Percentiles rank a stretch among this genome's conserved stretches.
Evolutionary conservation across 2,329 filamentous ascomycete species (phyloP).

Genomic region (Cordyceps cateniannulata): DNA sequence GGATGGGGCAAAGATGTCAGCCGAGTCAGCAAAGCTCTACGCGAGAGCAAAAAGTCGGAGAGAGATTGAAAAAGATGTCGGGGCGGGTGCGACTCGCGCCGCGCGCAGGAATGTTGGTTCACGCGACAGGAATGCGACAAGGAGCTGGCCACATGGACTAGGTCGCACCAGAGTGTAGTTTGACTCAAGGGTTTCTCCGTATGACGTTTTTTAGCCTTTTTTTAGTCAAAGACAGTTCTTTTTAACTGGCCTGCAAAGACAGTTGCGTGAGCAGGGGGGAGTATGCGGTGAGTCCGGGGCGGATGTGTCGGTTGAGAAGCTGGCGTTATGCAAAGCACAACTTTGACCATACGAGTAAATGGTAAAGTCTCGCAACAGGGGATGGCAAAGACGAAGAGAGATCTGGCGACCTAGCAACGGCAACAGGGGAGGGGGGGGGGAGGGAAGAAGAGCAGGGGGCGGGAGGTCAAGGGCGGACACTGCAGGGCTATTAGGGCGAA

Average conservation of each 20-base stretch:
- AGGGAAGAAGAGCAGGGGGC: neutral
- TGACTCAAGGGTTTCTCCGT: neutral
- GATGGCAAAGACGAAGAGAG: neutral
- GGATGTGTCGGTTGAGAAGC: neutral
- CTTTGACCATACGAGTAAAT: neutral
- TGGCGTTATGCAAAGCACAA: neutral
- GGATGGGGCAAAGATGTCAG: neutral
- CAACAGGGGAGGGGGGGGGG: neutral
- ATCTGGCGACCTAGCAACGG: neutral
- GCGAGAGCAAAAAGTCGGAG: neutral
- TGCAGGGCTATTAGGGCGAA: conserved; percentile 8
- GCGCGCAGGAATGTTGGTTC: conserved; percentile 1
- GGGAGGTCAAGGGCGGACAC: neutral
- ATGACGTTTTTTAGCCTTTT: neutral
- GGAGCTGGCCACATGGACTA: conserved; percentile 1
- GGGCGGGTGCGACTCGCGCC: neutral
- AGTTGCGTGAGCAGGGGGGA: neutral
- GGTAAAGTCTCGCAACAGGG: neutral
- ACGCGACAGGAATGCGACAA: conserved; percentile 1
- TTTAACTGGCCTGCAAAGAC: neutral
- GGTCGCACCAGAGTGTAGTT: neutral
- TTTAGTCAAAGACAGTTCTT: neutral
- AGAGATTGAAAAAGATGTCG: neutral
- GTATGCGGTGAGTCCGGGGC: neutral
- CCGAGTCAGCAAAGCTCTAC: neutral